Conservation (phyloP, 768 basidiomycete species). For the Chalciporus sphaerocephalus region DNA sequence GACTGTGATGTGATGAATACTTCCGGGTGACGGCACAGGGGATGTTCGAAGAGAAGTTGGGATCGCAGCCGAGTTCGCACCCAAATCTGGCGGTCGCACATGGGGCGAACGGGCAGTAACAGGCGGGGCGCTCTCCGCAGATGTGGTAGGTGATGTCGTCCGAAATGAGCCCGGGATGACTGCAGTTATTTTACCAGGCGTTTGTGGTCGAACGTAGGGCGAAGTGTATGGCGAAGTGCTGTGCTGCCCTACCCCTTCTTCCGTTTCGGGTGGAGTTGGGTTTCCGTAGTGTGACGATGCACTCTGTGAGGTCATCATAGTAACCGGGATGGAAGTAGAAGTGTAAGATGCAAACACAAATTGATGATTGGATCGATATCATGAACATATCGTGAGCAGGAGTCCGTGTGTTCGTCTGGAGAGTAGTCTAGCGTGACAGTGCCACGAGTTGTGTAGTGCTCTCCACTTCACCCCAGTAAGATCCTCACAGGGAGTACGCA, state of each 20-base stretch:
- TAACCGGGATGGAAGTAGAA: conserved; percentile 6
- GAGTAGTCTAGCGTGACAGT: too few species aligned
- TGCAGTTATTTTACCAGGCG: neutral
- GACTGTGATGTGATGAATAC: conserved; percentile 11
- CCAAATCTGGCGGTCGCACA: neutral
- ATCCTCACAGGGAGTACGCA: too few species aligned
- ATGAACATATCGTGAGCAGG: too few species aligned
- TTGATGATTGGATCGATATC: too few species aligned
- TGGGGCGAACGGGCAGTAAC: neutral
- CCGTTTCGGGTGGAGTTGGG: conserved; percentile 13
- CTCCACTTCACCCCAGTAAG: too few species aligned
- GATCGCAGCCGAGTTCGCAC: neutral
- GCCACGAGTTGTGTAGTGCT: too few species aligned
- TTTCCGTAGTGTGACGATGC: conserved; percentile 15
- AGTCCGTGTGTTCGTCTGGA: too few species aligned
- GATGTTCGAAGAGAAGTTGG: conserved; percentile 1
- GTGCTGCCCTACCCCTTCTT: conserved; percentile 22
- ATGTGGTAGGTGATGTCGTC: neutral
- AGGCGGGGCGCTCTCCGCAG: neutral
- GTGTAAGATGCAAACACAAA: too few species aligned
- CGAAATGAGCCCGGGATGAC: conserved; percentile 1
- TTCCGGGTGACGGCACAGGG: conserved; percentile 2
- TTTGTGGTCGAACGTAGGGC: conserved; percentile 9
- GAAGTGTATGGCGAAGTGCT: conserved; percentile 15
- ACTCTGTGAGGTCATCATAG: neutral